A percentile compares a stretch with the other conserved stretches of the same genome.
Evolutionary conservation across 2,329 filamentous ascomycete genomes (phyloP).

Genomic region (Xylaria sp.): DNA sequence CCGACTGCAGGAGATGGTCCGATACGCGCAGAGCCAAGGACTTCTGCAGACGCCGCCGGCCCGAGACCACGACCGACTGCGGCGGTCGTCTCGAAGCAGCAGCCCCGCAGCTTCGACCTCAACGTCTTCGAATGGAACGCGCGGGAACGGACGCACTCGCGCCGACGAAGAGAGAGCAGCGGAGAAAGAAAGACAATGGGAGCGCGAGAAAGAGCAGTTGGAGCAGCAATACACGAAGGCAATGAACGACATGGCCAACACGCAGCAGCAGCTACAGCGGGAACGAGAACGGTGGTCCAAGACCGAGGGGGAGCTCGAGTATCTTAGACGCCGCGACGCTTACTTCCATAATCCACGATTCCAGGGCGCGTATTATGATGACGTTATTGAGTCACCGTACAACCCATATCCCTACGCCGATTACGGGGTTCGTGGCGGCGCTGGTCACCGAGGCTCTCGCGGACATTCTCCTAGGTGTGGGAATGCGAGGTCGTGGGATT

Average conservation of each 20-base stretch:
- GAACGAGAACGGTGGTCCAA: constrained; percentile 29
- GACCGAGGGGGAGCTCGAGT: constrained; percentile 23
- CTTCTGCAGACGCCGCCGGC: constrained; percentile 33
- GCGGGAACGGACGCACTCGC: neutral
- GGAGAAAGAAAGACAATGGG: constrained; percentile 10
- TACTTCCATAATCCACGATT: constrained; percentile 13
- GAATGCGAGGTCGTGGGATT: constrained; percentile 13
- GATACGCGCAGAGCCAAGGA: constrained; percentile 42
- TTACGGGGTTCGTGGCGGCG: neutral
- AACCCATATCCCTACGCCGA: constrained; percentile 22
- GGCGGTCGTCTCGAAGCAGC: constrained; percentile 34
- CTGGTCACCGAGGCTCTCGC: constrained; percentile 10
- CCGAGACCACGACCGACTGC: constrained; percentile 1
- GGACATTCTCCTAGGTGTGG: constrained; percentile 6
- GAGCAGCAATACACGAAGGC: constrained; percentile 19
- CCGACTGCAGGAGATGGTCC: constrained; percentile 38
- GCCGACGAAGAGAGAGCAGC: constrained; percentile 4
- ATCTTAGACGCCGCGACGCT: constrained; percentile 9
- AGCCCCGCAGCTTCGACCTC: constrained; percentile 21
- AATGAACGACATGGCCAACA: constrained; percentile 4
- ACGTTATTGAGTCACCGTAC: constrained; percentile 15
- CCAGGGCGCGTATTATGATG: constrained; percentile 18
- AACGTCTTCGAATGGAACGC: neutral
- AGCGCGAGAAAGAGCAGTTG: constrained; percentile 19
- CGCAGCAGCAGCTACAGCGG: constrained; percentile 17